These are phyloP conservation scores for Aureobasidium mangrovei DNA, from an alignment of 2,329 filamentous ascomycete species.

Conservation along the genomic window DNA sequence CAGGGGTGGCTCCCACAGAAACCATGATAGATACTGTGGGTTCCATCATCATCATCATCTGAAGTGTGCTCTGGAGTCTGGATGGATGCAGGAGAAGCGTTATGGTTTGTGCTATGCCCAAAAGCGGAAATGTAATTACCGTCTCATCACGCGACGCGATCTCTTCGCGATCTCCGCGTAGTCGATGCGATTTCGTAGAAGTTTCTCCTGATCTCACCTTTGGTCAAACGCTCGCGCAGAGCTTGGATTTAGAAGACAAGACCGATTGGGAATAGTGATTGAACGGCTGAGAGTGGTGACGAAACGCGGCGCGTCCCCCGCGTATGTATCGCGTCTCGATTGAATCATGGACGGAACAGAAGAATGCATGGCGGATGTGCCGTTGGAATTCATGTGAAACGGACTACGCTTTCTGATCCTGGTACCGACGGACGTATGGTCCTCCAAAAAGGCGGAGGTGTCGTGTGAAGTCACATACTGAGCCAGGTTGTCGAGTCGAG, in stretches of 20 bases:
- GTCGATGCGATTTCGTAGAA: background rate
- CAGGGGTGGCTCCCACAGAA: too few relatives aligned
- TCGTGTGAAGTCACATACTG: background rate
- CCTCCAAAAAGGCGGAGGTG: background rate
- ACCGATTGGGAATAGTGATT: background rate
- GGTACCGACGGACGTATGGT: background rate
- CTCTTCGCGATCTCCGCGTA: conserved; percentile 6
- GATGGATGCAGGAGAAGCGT: too few relatives aligned
- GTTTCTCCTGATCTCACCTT: too few relatives aligned
- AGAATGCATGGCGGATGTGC: conserved; percentile 6
- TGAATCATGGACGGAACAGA: conserved; percentile 1
- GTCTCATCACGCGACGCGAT: background rate
- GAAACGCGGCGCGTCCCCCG: background rate
- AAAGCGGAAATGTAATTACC: conserved; percentile 4
- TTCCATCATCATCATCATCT: too few relatives aligned
- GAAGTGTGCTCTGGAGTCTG: too few relatives aligned
- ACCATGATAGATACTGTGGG: too few relatives aligned
- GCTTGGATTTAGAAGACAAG: background rate
- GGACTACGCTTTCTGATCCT: background rate
- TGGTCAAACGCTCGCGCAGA: background rate
- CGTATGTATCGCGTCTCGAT: conserved; percentile 5
- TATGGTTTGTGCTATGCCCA: too few relatives aligned
- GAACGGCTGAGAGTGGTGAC: background rate
- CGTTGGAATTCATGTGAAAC: background rate
- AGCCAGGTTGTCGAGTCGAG: background rate